A percentile compares a stretch with the other conserved stretches of the same genome.
Conservation (phyloP, 1,284 basidiomycete species). For the Cryptococcus hybrid region DNA sequence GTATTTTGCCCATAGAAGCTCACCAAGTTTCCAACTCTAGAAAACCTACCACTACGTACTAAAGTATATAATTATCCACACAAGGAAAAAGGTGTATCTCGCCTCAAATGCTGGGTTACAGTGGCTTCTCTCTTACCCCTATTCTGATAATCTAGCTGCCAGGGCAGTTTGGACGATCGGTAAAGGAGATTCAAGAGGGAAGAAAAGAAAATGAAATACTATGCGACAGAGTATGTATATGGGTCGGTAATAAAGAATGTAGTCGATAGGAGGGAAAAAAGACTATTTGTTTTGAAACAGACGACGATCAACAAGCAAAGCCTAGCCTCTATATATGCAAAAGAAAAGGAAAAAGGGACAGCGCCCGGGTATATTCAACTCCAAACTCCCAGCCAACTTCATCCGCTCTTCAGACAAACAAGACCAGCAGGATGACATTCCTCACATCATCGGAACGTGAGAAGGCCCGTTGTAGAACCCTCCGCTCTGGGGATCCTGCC, state of each 20-base stretch:
- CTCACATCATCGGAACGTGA: constrained; percentile 16
- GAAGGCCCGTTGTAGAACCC: constrained; percentile 19
- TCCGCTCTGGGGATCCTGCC: constrained; percentile 11
- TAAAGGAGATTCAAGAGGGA: not conserved
- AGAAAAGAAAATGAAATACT: constrained; percentile 5
- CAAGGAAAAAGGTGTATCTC: not conserved
- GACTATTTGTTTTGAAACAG: not conserved
- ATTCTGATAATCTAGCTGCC: not conserved
- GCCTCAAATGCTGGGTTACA: constrained; percentile 2
- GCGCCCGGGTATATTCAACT: not conserved
- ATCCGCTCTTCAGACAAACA: not conserved
- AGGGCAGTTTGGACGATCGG: not conserved
- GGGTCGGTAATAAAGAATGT: not conserved
- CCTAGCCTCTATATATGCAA: constrained; percentile 4
- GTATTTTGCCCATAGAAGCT: not conserved
- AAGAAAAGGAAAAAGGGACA: not conserved
- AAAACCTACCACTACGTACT: not conserved
- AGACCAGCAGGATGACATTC: not conserved
- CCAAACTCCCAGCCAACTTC: not conserved
- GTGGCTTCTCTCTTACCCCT: not conserved
- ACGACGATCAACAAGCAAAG: not conserved
- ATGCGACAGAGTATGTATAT: not conserved
- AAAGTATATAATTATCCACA: not conserved
- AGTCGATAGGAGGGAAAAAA: not conserved
- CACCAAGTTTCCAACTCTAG: not conserved